Evolutionary conservation across 2,329 filamentous ascomycete species (phyloP).

Genomic region (Lachnum nothofagi): DNA sequence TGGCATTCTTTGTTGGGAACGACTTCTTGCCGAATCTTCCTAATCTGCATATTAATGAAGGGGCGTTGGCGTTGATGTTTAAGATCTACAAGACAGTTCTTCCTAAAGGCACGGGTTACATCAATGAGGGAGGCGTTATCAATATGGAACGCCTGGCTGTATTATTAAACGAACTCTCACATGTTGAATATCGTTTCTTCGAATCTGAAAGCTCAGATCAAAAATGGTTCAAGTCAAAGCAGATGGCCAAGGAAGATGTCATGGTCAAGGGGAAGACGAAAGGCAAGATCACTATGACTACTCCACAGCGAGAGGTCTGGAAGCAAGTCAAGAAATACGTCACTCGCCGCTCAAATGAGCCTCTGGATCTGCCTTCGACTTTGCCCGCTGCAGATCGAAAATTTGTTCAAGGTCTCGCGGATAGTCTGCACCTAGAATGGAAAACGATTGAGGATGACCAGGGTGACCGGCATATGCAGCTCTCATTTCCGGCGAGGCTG

Average conservation of each 20-base stretch:
- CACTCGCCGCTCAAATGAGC: slow-evolving; percentile 56
- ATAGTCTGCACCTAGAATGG: slow-evolving; percentile 61
- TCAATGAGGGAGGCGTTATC: slow-evolving; percentile 92
- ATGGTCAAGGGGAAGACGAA: slow-evolving; percentile 56
- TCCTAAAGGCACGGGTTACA: slow-evolving; percentile 83
- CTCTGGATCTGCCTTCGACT: slow-evolving; percentile 68
- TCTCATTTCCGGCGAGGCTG: slow-evolving; percentile 50
- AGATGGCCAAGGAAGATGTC: slow-evolving; percentile 62
- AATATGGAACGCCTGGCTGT: slow-evolving; percentile 74
- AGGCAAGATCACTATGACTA: slow-evolving; percentile 71
- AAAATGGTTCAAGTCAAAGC: slow-evolving; percentile 87
- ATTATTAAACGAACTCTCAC: slow-evolving; percentile 76
- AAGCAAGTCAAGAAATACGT: slow-evolving; percentile 78
- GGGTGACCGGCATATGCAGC: slow-evolving; percentile 60
- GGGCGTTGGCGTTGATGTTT: slow-evolving; percentile 95
- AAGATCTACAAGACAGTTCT: slow-evolving; percentile 88
- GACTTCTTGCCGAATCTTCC: slow-evolving; percentile 97
- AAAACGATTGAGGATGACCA: slow-evolving; percentile 58
- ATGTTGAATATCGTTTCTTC: slow-evolving; percentile 89
- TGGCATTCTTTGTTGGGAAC: slow-evolving; percentile 99
- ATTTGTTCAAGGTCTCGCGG: slow-evolving; percentile 84
- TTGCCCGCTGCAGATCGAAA: slow-evolving; percentile 81
- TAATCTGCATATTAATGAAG: slow-evolving; percentile 96
- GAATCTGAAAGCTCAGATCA: slow-evolving; percentile 84
- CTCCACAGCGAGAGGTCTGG: slow-evolving; percentile 76